Base-by-base conservation (phyloP, 2,329 filamentous ascomycete species). In the Fusarium tupiense region DNA sequence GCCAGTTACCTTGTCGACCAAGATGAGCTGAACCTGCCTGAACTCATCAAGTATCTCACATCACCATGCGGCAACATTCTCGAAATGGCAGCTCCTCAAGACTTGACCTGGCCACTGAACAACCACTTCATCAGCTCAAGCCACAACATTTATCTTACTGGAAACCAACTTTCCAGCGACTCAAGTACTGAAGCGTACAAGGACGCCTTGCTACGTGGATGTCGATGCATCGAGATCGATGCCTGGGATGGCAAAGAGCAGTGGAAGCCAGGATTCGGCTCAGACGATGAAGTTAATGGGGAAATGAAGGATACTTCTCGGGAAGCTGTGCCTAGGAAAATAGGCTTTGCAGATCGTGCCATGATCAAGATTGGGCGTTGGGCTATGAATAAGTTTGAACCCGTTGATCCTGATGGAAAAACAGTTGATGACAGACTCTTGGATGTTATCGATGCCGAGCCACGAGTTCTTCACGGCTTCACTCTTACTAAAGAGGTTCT, bases 111-210 rank as follows among this genome's bases (percentile, higher is more conserved):
- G 64, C 93, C 94, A 4, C 86, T 97, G 65, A 93, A 92, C 44
- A 94, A 97, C 80, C 98, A 98, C 84, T 98, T 94, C 81, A 95
- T 98, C 81, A 97, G 92, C 69, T 97, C 94, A 72, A 97, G 94
- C 79, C 95, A 98, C 84, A 98, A 98, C 81, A 98, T 95, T 1
- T 98, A 98, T 80, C 86, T 97, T 38, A 91, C 91, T 2, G 95
- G 95, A 4, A 94, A 97, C 77, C 95, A 98, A 81, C 86, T 96
- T 40, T 91, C 90, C 61, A 94, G 94, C 52, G 90, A 91, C 64
- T 92, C 93, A 60, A 94, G 92, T 37, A 90, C 92, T 2, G 91
- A 95, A 60, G 90, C 92, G 14, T 98, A 98, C 83, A 92, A 88
- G 74, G 90, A 91, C 79, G 93, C 93, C 8, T 89, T 98, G 10